Percentiles rank a stretch among this genome's conserved stretches.
Conservation (phyloP, 805 yeast species). For the Candida parachauliodes region DNA sequence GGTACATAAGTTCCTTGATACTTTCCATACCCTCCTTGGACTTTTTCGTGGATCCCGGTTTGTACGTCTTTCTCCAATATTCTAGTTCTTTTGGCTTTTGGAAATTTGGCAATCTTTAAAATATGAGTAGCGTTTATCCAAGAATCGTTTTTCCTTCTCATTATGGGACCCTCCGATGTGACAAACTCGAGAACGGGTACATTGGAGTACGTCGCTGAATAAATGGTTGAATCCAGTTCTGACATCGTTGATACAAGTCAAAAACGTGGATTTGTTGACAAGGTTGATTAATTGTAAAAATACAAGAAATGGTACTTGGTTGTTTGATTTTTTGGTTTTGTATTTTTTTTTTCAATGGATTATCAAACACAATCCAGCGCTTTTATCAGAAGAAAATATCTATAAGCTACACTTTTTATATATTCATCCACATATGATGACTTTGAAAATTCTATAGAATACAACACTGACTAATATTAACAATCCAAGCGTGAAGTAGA, state of each 20-base stretch:
- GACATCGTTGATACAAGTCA: too few species aligned
- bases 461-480: slow-evolving; percentile 23
- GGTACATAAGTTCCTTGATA: slow-evolving; percentile 53
- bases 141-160: slow-evolving; percentile 62
- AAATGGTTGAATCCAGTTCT: slow-evolving; percentile 40
- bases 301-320: too few species aligned
- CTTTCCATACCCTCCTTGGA: slow-evolving; percentile 73
- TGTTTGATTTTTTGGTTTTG: too few species aligned
- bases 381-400: background rate
- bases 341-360: too few species aligned
- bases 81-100: slow-evolving; percentile 60
- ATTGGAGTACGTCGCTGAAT: slow-evolving; percentile 73
- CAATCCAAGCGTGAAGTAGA: slow-evolving; percentile 20
- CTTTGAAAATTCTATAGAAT: slow-evolving; percentile 25
- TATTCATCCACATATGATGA: slow-evolving; percentile 11
- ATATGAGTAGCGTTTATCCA: slow-evolving; percentile 73
- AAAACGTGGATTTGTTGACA: too few species aligned
- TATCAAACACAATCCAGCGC: too few species aligned
- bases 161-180: slow-evolving; percentile 65
- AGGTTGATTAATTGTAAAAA: too few species aligned
- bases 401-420: too few species aligned
- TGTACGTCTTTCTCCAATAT: slow-evolving; percentile 62
- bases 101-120: slow-evolving; percentile 63
- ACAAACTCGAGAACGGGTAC: slow-evolving; percentile 68
- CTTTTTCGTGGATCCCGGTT: slow-evolving; percentile 64